These are phyloP conservation scores for Potentilla sterilis DNA, from an alignment of 306 rosid genomes.

Conservation along the genomic window DNA sequence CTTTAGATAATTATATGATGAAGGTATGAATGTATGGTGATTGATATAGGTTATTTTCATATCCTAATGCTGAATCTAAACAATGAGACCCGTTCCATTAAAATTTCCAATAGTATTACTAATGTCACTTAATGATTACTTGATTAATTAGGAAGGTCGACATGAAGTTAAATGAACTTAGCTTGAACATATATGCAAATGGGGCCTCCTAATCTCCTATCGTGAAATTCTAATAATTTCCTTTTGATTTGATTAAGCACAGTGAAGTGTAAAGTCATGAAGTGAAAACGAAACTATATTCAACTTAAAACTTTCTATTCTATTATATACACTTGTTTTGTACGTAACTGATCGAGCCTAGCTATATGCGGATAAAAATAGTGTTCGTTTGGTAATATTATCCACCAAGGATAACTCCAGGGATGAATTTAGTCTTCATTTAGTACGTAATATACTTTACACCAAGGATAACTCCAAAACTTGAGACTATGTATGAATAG, in stretches of 20 bases:
- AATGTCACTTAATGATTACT: neutral
- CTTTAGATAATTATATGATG: no score
- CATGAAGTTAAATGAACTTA: neutral
- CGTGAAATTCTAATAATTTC: neutral
- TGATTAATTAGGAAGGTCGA: neutral
- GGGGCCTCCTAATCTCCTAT: neutral
- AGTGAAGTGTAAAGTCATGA: neutral
- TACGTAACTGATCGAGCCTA: neutral
- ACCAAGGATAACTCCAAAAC: neutral
- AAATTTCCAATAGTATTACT: neutral
- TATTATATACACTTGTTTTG: neutral
- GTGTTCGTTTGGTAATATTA: neutral
- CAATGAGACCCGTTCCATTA: no score
- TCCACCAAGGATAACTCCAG: neutral
- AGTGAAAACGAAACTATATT: neutral
- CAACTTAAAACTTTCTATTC: neutral
- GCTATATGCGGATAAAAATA: neutral
- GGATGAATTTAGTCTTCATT: no score
- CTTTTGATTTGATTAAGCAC: neutral
- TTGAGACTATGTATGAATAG: neutral
- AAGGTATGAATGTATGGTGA: no score
- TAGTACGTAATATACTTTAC: no score
- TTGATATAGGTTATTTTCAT: no score
- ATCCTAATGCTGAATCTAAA: no score
- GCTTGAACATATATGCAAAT: neutral